Conservation (phyloP, 1,284 basidiomycete species). For the Tilletia caries region DNA sequence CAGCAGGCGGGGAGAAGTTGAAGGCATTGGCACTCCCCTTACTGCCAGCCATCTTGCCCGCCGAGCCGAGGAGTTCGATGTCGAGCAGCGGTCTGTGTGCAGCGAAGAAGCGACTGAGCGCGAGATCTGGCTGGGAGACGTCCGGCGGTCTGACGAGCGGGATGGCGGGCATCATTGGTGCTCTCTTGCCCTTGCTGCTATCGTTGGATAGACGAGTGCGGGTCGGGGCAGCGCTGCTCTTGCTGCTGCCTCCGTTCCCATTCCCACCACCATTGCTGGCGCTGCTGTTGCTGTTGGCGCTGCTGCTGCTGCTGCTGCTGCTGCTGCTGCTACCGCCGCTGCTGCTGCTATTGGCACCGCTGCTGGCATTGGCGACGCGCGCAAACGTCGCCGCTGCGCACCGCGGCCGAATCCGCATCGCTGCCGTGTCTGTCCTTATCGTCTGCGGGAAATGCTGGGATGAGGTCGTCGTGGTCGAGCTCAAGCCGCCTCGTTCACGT, state of each 20-base stretch:
- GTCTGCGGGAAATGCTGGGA: not conserved
- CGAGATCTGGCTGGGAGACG: not conserved
- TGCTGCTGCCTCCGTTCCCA: no score
- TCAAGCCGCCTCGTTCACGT: no score
- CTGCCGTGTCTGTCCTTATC: not conserved
- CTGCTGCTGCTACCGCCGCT: no score
- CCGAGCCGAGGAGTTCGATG: slow-evolving; percentile 8
- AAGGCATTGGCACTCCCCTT: no score
- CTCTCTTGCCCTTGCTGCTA: not conserved
- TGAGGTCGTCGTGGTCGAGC: slow-evolving; percentile 5
- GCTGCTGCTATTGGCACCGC: no score
- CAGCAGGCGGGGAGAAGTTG: no score
- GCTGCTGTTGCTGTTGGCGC: no score
- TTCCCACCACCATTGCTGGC: no score
- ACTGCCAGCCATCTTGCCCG: no score
- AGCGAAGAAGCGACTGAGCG: slow-evolving; percentile 4
- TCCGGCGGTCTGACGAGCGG: not conserved
- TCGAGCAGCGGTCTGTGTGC: slow-evolving; percentile 11
- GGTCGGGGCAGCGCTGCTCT: not conserved
- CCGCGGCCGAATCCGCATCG: not conserved
- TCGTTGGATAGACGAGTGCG: not conserved
- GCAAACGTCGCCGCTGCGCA: not conserved
- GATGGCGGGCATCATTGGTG: not conserved
- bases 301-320: no score
- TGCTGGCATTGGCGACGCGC: not conserved